Evolutionary conservation across 2,329 filamentous ascomycete species (phyloP), one percentile per base, ranked within the genome.

Genomic region (Microsporum canis): DNA sequence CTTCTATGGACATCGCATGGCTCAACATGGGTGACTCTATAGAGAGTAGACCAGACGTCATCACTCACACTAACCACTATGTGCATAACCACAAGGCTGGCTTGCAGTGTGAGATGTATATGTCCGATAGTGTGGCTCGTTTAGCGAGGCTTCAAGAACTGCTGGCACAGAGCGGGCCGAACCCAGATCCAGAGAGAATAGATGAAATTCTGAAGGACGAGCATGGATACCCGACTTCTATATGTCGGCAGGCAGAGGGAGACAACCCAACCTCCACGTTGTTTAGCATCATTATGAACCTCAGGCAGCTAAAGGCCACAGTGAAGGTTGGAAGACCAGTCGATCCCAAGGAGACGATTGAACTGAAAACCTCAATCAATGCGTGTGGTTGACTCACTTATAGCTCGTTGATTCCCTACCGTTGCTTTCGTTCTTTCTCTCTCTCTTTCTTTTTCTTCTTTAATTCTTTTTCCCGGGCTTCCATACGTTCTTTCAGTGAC

Each of bases 211-310:
- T 75, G 58, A 67, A 70, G 60, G 71, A 74, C 60, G 68, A 72
- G 36, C 62, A 69, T 55, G 69, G 70, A 39, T 71, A 66, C 58
- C 71, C 71, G 14, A 62, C 63, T 8, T 62, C 69, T 5, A 76
- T 75, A 61, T 73, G 72, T 65, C 64, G 73, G 49, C 65, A 62
- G n/a, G 62, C 63, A 10, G 67, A 63, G 3, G 67, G 69, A 17
- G 68, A 71, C 55, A 68, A 64, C 43, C 63, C 68, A 1, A 64
- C 64, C 38, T 66, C 68, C 17, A 75, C 74, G 12, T 61, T 76
- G 60, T 76, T 76, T 62, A 70, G 69, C 61, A 73, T 76, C 64
- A 68, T 74, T n/a, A 75, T 75, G 72, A 70, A 75, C 64, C 64
- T 76, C 65, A 63, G 62, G n/a, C 64, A 62, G 41, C 66, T 66